phyloP scores from a whole-genome alignment of 495 filamentous ascomycete species.

The Podospora bellae-mahoneyi region DNA sequence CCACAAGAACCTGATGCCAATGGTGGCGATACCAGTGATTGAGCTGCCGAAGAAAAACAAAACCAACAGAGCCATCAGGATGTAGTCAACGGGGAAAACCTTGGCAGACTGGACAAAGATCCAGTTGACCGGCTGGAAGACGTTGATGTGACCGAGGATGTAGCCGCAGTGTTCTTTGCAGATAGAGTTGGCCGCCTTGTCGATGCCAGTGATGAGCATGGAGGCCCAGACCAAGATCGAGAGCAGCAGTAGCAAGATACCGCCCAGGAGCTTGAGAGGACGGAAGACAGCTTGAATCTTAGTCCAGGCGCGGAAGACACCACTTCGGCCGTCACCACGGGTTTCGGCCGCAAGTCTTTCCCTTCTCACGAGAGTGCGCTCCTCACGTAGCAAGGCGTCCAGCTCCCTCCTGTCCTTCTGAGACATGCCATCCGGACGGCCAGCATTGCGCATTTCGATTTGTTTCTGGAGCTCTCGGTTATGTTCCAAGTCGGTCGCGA shows the following conservation, averaged over 20 bases:
- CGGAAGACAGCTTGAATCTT: slow-evolving; percentile 73
- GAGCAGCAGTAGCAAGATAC: slow-evolving; percentile 68
- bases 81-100: slow-evolving; percentile 89
- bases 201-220: slow-evolving; percentile 93
- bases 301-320: slow-evolving; percentile 66
- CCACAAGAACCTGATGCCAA: slow-evolving; percentile 97
- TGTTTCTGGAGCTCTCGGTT: slow-evolving; percentile 91
- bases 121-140: slow-evolving; percentile 95
- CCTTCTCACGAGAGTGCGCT: slow-evolving; percentile 84
- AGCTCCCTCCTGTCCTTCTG: slow-evolving; percentile 84
- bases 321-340: slow-evolving; percentile 65
- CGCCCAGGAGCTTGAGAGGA: slow-evolving; percentile 82
- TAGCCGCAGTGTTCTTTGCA: slow-evolving; percentile 92
- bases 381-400: slow-evolving; percentile 81
- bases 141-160: slow-evolving; percentile 82
- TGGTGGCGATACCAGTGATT: slow-evolving; percentile 74
- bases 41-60: slow-evolving; percentile 83
- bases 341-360: slow-evolving; percentile 82
- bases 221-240: slow-evolving; percentile 75
- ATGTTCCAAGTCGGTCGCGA: slow-evolving; percentile 69
- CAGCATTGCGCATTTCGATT: slow-evolving; percentile 79
- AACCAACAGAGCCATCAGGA: slow-evolving; percentile 76
- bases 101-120: slow-evolving; percentile 77
- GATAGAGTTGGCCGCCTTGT: slow-evolving; percentile 91
- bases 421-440: slow-evolving; percentile 67